Evolutionary conservation across 192 early-diverging fungal species (phyloP), one percentile per base, ranked within the genome.

Genomic region (Coemansia sp.): DNA sequence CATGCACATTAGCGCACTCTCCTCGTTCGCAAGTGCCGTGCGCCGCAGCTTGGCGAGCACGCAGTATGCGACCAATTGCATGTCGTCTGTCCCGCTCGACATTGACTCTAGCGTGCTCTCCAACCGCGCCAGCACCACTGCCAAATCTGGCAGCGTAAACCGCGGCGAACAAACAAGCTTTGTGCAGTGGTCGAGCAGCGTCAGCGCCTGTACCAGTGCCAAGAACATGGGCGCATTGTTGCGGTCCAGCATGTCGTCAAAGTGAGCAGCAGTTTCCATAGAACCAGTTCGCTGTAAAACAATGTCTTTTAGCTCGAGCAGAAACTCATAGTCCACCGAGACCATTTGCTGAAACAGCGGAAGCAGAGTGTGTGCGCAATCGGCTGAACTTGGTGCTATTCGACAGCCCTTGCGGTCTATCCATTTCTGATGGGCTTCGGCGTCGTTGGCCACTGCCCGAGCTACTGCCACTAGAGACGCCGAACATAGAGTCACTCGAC

Each of bases 341-440:
- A 66, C 65, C 50, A 66, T 66, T 19, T 66, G 65, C 57, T 59
- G 65, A 24, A 66, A 66, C 38, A 66, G 48, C 27, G 16, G 27
- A n/a, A 66, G 22, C 27, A 58, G 47, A 22, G 35, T 26, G 18
- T 41, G 13, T 3, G 65, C 54, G 9, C n/a, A 11, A 27, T 16
- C 26, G 7, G 24, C 22, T 6, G 65, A 10, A 9, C 24, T 11
- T 16, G 48, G 49, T 11, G 18, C 27, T 20, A 66, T 54, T 3
- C 14, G 50, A 26, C 39, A 19, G 19, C 54, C 54, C 57, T 59
- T 59, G 47, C 50, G 64, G 14, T 45, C 45, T 22, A 53, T 43
- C 65, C 65, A 66, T 23, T 37, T 49, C 29, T 43, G 19, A 13
- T 59, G 65, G 14, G 65, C 57, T 27, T 41, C 57, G 4, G 57